Percentiles rank a stretch among this genome's conserved stretches.
These are phyloP conservation scores for Pseudogymnoascus sp. DNA, from an alignment of 2,329 filamentous ascomycete genomes.

Conservation along the genomic window DNA sequence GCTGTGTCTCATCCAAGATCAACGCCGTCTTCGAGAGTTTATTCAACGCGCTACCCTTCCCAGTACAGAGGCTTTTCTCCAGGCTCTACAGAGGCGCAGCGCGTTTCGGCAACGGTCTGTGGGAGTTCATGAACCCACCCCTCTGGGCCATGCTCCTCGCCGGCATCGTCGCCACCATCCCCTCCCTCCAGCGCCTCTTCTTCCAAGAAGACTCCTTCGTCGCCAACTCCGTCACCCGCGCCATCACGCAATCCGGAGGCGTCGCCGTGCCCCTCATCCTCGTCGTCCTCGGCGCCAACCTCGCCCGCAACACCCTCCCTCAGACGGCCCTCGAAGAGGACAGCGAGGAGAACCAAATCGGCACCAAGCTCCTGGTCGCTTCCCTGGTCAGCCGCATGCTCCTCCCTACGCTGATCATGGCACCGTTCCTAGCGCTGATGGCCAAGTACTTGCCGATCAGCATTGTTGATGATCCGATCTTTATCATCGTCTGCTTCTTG, in stretches of 20 bases:
- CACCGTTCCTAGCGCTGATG: constrained; percentile 74
- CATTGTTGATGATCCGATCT: constrained; percentile 95
- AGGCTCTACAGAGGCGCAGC: constrained; percentile 33
- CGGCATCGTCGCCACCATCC: constrained; percentile 85
- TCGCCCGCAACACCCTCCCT: constrained; percentile 83
- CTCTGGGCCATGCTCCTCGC: constrained; percentile 94
- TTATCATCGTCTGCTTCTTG: constrained; percentile 95
- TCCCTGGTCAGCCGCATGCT: constrained; percentile 86
- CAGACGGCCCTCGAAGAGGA: constrained; percentile 52
- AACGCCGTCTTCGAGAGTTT: constrained; percentile 13
- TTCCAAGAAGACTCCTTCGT: constrained; percentile 86
- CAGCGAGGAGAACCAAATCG: constrained; percentile 61
- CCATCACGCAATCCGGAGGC: constrained; percentile 74
- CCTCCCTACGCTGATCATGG: constrained; percentile 85
- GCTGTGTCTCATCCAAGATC: constrained; percentile 14
- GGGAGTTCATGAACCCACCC: constrained; percentile 97
- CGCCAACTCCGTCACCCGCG: constrained; percentile 85
- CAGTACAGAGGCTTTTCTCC: constrained; percentile 44
- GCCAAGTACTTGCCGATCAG: constrained; percentile 89
- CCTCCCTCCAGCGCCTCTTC: constrained; percentile 73
- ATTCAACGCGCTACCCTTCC: constrained; percentile 45
- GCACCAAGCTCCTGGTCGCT: constrained; percentile 74
- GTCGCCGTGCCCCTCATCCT: constrained; percentile 94
- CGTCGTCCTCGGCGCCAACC: constrained; percentile 88
- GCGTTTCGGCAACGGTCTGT: constrained; percentile 60